These are phyloP conservation scores for Gigaspora rosea DNA, from an alignment of 192 early-diverging fungal species.

Conservation along the genomic window DNA sequence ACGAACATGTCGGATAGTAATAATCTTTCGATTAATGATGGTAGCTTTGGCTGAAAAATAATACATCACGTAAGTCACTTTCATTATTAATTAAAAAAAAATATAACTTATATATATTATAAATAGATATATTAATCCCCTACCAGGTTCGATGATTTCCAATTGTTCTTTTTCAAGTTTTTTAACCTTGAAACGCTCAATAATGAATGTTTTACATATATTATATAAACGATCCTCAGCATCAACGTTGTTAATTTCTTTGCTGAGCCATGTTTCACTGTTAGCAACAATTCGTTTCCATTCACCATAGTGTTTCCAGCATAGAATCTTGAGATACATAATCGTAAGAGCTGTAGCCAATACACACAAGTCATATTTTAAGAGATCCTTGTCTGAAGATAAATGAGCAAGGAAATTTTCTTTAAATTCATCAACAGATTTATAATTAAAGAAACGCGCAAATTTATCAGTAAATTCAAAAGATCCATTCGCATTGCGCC, in stretches of 20 bases:
- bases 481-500: neutral
- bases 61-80: too few relatives aligned
- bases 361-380: neutral
- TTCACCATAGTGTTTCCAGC: slow-evolving; percentile 22
- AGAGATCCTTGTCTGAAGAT: neutral
- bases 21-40: too few relatives aligned
- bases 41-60: too few relatives aligned
- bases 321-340: slow-evolving; percentile 7
- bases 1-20: too few relatives aligned
- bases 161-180: neutral
- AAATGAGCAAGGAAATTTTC: neutral
- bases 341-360: slow-evolving; percentile 17
- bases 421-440: neutral
- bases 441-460: slow-evolving; percentile 20
- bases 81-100: too few relatives aligned
- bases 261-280: slow-evolving; percentile 12
- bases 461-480: slow-evolving; percentile 20
- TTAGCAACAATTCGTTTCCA: slow-evolving; percentile 8
- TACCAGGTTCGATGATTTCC: too few relatives aligned
- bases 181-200: slow-evolving; percentile 5
- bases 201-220: slow-evolving; percentile 3
- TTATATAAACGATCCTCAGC: slow-evolving; percentile 25
- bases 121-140: too few relatives aligned
- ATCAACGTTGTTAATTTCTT: slow-evolving; percentile 19
- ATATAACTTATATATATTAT: too few relatives aligned